A percentile compares a stretch with the other conserved stretches of the same genome.
Conservation (phyloP, 345 rosid genomes). For the Hypericum perforatum region DNA sequence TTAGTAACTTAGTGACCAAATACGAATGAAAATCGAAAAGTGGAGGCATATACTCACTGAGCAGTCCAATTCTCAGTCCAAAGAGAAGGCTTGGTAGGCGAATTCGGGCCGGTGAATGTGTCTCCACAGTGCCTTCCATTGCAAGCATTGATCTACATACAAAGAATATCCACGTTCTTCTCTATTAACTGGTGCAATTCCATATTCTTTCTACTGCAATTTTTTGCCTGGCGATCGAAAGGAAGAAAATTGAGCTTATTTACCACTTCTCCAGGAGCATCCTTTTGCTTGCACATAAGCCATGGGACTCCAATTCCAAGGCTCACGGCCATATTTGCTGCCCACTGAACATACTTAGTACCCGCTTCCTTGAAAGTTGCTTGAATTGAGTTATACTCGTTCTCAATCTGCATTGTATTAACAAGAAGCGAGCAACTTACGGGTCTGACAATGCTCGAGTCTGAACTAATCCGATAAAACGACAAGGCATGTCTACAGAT, state of each 20-base stretch:
- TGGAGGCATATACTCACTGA: constrained; percentile 37
- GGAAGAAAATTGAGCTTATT: constrained; percentile 3
- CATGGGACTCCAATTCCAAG: constrained; percentile 70
- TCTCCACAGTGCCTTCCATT: constrained; percentile 98
- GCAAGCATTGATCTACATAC: constrained; percentile 74
- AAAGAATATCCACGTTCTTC: neutral
- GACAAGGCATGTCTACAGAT: neutral
- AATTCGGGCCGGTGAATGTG: constrained; percentile 85
- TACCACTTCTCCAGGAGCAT: constrained; percentile 82
- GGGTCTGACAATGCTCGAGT: neutral
- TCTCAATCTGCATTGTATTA: constrained; percentile 54
- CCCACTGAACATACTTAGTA: constrained; percentile 57
- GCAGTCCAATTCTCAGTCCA: constrained; percentile 99
- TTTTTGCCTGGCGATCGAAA: too few relatives aligned
- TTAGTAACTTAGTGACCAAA: neutral
- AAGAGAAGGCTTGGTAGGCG: constrained; percentile 56
- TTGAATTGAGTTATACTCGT: constrained; percentile 72
- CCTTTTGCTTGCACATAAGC: constrained; percentile 86
- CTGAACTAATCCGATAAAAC: neutral
- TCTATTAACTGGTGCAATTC: neutral
- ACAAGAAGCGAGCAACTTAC: neutral
- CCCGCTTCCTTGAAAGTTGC: constrained; percentile 56
- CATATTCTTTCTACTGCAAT: neutral
- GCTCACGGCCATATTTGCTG: constrained; percentile 45
- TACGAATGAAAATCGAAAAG: too few relatives aligned